A percentile compares a stretch with the other conserved stretches of the same genome.
Conservation (phyloP, 2,329 filamentous ascomycete genomes). For the Colletotrichum costaricense region DNA sequence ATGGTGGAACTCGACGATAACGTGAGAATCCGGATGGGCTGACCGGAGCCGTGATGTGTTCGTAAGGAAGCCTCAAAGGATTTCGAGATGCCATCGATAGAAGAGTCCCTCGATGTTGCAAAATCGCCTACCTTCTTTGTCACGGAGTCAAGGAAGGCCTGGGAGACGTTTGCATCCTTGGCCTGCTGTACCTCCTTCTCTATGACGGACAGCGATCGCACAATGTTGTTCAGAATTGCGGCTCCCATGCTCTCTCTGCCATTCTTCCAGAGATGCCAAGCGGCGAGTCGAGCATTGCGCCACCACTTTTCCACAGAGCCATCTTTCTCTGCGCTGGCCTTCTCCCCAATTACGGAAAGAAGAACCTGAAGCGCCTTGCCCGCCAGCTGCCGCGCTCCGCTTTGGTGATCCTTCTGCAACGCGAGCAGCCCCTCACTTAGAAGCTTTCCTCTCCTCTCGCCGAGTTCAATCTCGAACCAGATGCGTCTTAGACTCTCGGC, state of each 20-base stretch:
- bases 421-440: constrained; percentile 58
- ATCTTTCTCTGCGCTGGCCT: constrained; percentile 40
- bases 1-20: constrained; percentile 74
- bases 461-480: constrained; percentile 67
- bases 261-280: constrained; percentile 74
- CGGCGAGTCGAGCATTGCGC: constrained; percentile 63
- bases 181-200: constrained; percentile 44
- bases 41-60: constrained; percentile 36
- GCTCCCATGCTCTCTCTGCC: constrained; percentile 75
- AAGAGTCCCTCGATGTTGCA: constrained; percentile 37
- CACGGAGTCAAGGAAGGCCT: constrained; percentile 32
- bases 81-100: constrained; percentile 45
- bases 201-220: constrained; percentile 57
- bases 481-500: constrained; percentile 68
- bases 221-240: constrained; percentile 63
- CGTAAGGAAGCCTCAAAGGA: constrained; percentile 50
- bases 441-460: constrained; percentile 54
- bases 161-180: constrained; percentile 32
- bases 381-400: constrained; percentile 70
- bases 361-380: constrained; percentile 62
- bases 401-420: constrained; percentile 67
- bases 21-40: constrained; percentile 63
- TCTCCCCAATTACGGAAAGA: constrained; percentile 53
- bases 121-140: constrained; percentile 35
- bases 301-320: constrained; percentile 60